A percentile compares a stretch with the other conserved stretches of the same genome.
Conservation (phyloP, 2,329 filamentous ascomycete species). For the Fusarium sp. region DNA sequence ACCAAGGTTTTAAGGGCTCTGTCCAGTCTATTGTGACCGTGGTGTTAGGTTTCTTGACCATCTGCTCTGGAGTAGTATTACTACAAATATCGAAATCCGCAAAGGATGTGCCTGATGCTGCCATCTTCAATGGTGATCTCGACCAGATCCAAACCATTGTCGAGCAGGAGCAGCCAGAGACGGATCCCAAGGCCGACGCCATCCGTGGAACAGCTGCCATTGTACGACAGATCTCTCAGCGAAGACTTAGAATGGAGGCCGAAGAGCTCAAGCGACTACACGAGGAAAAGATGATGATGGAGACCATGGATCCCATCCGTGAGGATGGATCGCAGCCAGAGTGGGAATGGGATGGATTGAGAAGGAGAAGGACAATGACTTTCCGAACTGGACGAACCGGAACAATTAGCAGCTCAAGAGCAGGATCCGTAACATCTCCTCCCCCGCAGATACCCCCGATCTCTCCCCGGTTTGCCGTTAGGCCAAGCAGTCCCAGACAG, state of each 20-base stretch:
- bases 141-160: slow-evolving; percentile 96
- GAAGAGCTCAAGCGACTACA: slow-evolving; percentile 82
- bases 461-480: slow-evolving; percentile 40
- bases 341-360: slow-evolving; percentile 92
- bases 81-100: slow-evolving; percentile 97
- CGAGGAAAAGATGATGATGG: slow-evolving; percentile 77
- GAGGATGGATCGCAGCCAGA: slow-evolving; percentile 73
- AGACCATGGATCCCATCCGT: slow-evolving; percentile 77
- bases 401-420: slow-evolving; percentile 47
- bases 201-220: slow-evolving; percentile 92
- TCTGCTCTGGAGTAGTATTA: slow-evolving; percentile 91
- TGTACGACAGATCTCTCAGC: slow-evolving; percentile 80
- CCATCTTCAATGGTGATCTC: slow-evolving; percentile 90
- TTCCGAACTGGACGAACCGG: slow-evolving; percentile 38
- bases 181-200: slow-evolving; percentile 94
- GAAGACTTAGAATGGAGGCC: slow-evolving; percentile 80
- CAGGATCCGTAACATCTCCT: slow-evolving; percentile 45
- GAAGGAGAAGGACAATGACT: slow-evolving; percentile 73
- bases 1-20: slow-evolving; percentile 92
- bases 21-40: slow-evolving; percentile 84
- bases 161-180: slow-evolving; percentile 94
- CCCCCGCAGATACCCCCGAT: slow-evolving; percentile 43
- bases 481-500: slow-evolving; percentile 43
- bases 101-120: slow-evolving; percentile 94
- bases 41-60: slow-evolving; percentile 91